Base-by-base conservation (phyloP, 2,329 filamentous ascomycete genomes). In the Diaporthe nobilis region DNA sequence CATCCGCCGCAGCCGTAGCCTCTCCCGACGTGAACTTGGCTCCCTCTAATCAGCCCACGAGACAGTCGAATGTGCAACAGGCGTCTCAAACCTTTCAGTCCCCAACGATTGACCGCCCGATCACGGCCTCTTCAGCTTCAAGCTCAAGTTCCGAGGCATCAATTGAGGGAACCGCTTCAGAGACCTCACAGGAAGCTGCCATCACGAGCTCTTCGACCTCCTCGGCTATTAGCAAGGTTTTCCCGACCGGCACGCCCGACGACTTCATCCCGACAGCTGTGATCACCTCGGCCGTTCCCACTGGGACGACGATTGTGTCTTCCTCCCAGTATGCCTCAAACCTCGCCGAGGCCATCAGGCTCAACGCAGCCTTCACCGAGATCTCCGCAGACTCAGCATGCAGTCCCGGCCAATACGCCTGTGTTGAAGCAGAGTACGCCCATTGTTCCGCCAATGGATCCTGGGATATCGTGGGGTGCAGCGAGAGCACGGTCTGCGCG, bases 371-470 rank as follows among this genome's bases (percentile, higher is more conserved):
- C 34, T 90, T 89, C 76, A 83, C 84, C 37, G 80, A 78, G 1
- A 82, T 90, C 47, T 87, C 85, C 0, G 82, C 85, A 8, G 78
- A 86, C 28, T 87, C 88, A 3, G 84, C 87, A 70, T 92, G 90
- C 79, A 80, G 78, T 0, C 72, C 80, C 1, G 84, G 83, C 37
- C 87, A 91, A 75, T 84, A 86, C 3, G 90, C 90, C 6, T 92
- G 90, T 72, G 86, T 92, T 60, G 80, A 84, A 20, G 88, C 89
- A 31, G 84, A 86, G 68, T 79, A 88, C 6, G 89, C 84, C n/a
- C 80, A 80, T 20, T 92, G 91, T 79, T 72, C 70, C 25, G 70
- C 70, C n/a, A 75, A 77, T 7, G 86, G 87, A 25, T 80, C 78
- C 0, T 92, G 88, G 78, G 79, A 81, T 5, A 84, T 90, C 25